Evolutionary conservation across 805 yeast species (phyloP), one percentile per base, ranked within the genome.

Genomic region (Candida xyloterini): DNA sequence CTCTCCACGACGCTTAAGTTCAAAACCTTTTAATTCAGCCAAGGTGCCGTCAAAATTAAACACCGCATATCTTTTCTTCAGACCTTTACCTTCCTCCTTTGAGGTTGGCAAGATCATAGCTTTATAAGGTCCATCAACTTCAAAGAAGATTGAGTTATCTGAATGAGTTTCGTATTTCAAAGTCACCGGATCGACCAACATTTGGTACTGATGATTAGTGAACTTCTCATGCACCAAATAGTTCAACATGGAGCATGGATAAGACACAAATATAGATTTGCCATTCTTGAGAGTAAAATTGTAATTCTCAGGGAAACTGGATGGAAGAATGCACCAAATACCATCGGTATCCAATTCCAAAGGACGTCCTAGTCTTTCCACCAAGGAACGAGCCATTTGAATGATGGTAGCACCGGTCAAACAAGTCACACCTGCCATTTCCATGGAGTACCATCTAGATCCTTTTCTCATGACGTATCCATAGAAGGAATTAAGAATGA

Each of bases 391-490:
- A 0, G 99, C 99, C 93, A 91, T 85, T 64, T 95, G 98, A 68
- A 93, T 93, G 53, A 93, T 93, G 0, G 95, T 88, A 0, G 99
- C 96, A 38, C 99, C 99, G 0, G 99, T 93, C 34, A 90, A 71
- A 73, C 99, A 95, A 0, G 99, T 93, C 14, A 93, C 93, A 47
- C 99, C 99, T 0, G 99, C 99, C 99, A 95, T 93, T 62, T 93
- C 99, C 93, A 93, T 89, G 0, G 99, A 93, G 56, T 90, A 93
- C 99, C 99, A 93, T 44, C 99, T 74, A 0, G 99, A 93, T 27
- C 99, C 99, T 56, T 93, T 93, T 64, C 99, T 78, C 99, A 93
- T 93, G 10, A 93, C 99, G 56, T 93, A 93, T 35, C 99, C 99
- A 55, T 93, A 93, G 59, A 93, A 93, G 0, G 98, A 91, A 57